Conservation (phyloP, 805 yeast species). For the Zygotorulaspora florentina region DNA sequence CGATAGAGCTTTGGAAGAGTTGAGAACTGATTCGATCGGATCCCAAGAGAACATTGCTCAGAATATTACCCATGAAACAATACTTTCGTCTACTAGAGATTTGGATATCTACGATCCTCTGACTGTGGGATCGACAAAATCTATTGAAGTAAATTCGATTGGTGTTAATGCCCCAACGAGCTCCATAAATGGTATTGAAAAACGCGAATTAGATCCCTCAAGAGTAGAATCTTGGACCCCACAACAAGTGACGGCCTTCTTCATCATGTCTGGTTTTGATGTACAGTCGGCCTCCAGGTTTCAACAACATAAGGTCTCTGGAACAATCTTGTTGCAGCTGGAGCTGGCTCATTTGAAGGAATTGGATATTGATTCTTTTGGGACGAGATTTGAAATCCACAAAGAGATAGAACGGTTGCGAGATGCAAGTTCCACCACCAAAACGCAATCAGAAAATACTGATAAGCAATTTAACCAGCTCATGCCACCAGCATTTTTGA, state of each 20-base stretch:
- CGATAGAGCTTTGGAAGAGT: slow-evolving; percentile 66
- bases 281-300: slow-evolving; percentile 71
- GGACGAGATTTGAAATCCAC: slow-evolving; percentile 88
- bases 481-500: slow-evolving; percentile 41
- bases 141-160: slow-evolving; percentile 16
- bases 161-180: slow-evolving; percentile 13
- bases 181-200: slow-evolving; percentile 20
- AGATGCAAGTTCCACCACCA: slow-evolving; percentile 12
- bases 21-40: slow-evolving; percentile 37
- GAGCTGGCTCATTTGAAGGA: slow-evolving; percentile 87
- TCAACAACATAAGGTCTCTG: slow-evolving; percentile 83
- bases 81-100: slow-evolving; percentile 19
- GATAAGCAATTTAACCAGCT: slow-evolving; percentile 25
- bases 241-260: slow-evolving; percentile 75
- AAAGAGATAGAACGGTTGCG: slow-evolving; percentile 76
- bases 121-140: slow-evolving; percentile 11
- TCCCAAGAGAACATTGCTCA: slow-evolving; percentile 8
- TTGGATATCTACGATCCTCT: slow-evolving; percentile 13
- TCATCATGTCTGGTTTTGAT: slow-evolving; percentile 70
- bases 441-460: neutral
- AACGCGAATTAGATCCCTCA: slow-evolving; percentile 42
- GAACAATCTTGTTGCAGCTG: slow-evolving; percentile 76
- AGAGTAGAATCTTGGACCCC: slow-evolving; percentile 73
- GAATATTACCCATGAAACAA: slow-evolving; percentile 19
- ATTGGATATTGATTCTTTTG: slow-evolving; percentile 86